Evolutionary conservation across 495 filamentous ascomycete genomes (phyloP), one percentile per base, ranked within the genome.

Genomic region (Aspergillus egyptiacus): DNA sequence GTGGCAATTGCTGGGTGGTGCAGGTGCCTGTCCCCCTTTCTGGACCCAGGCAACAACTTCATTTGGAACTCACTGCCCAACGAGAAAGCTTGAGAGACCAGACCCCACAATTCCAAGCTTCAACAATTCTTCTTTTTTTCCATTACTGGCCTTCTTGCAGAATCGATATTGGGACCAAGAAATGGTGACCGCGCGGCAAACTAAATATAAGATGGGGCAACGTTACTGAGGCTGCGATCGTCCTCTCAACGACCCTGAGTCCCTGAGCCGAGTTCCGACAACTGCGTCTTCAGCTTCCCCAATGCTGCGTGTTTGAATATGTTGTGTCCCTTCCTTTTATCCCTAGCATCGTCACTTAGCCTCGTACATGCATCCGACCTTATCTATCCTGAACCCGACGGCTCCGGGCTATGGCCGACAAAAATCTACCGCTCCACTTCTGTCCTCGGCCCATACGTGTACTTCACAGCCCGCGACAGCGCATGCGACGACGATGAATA

Each of bases 381-480:
- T 10, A 53, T 54, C 34, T 56, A 51, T 23, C 13, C 41, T 8
- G 42, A 49, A n/a, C 53, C 55, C 3, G 14, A 65, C 15, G 55
- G 55, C 2, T 65, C 68, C 10, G 72, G 70, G 5, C 13, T 56
- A 27, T 73, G 65, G 48, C 72, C 70, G 5, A 49, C 60, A 10
- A 67, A 74, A 48, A 55, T 48, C 2, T 77, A 72, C 43, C 58
- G 57, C 11, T 72, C 72, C 0, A 60, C 65, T 1, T 39, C 45
- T 3, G 10, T 72, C 6, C 43, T 61, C n/a, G 68, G 69, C 5
- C 70, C 71, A 10, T 50, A 63, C 14, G 43, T 73, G 19, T 69
- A 73, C 45, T 62, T 67, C 6, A 58, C 68, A n/a, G n/a, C n/a
- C 24, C 50, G 57, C 11, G 55, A 55, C 25, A 60, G 61, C 45